phyloP scores from a whole-genome alignment of 495 filamentous ascomycete species.

The Venustampulla echinocandica region DNA sequence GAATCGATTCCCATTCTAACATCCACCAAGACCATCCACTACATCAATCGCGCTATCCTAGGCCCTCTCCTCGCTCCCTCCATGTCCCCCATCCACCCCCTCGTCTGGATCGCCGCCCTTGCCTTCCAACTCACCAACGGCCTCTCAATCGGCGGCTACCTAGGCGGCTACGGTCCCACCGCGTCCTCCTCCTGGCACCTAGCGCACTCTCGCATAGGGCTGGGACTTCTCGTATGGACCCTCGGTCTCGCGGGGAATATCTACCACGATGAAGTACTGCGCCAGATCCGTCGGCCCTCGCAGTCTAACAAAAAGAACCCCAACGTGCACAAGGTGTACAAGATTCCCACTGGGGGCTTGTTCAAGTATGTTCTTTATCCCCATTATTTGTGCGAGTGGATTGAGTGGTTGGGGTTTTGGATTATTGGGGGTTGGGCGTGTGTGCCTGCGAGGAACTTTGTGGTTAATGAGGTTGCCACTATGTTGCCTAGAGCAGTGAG shows the following conservation, averaged over 20 bases:
- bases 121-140: slow-evolving; percentile 76
- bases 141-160: slow-evolving; percentile 65
- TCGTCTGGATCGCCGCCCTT: slow-evolving; percentile 51
- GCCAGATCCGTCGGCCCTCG: slow-evolving; percentile 63
- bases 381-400: slow-evolving; percentile 91
- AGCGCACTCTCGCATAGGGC: slow-evolving; percentile 14
- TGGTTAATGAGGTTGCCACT: slow-evolving; percentile 77
- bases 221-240: slow-evolving; percentile 53
- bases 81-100: slow-evolving; percentile 77
- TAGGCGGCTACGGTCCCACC: slow-evolving; percentile 66
- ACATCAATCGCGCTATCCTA: slow-evolving; percentile 78
- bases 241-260: slow-evolving; percentile 73
- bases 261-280: slow-evolving; percentile 68
- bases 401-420: slow-evolving; percentile 89
- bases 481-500: slow-evolving; percentile 86
- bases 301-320: slow-evolving; percentile 34
- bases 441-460: slow-evolving; percentile 67
- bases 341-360: slow-evolving; percentile 72
- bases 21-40: slow-evolving; percentile 53
- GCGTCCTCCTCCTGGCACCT: slow-evolving; percentile 46
- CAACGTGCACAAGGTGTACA: slow-evolving; percentile 73
- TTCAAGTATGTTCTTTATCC: slow-evolving; percentile 81
- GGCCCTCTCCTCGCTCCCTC: slow-evolving; percentile 73
- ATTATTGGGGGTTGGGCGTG: slow-evolving; percentile 53
- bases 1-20: slow-evolving; percentile 8